Base-by-base conservation (phyloP, 306 rosid genomes). In the Pterocarpus macrocarpus region DNA sequence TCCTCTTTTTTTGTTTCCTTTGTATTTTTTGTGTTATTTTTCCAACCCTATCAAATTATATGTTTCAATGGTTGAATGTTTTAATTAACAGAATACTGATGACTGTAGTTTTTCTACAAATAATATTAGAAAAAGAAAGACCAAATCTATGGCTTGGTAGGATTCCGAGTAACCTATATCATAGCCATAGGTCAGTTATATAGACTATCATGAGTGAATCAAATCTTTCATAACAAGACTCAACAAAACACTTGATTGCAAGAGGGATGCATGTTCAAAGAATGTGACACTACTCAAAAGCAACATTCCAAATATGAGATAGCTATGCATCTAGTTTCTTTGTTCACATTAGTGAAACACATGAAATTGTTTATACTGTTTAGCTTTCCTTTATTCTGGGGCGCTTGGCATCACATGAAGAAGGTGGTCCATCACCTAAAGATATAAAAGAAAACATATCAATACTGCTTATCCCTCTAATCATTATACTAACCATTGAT, bases 291-390 rank as follows among this genome's bases (percentile, higher is more conserved):
- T 69, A 35, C 64, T 80, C 68, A 80, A 88, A 76, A 88, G 89
- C 74, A 85, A 89, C 87, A 82, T 85, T 87, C 89, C 86, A 81
- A 75, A 81, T 56, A 81, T 80, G 89, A 80, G 92, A 85, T 80
- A 78, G 86, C 61, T 35, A 82, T 77, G 89, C 80, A 73, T 81
- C 76, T 47, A 72, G 28, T 69, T 61, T 82, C 55, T 64, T 78
- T 59, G 66, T 73, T 78, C 76, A 75, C 58, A 75, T 82, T 64
- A 65, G 71, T 77, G 35, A 70, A 71, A 69, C 72, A 45, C 76
- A 78, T 78, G 47, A 39, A 64, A 70, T 83, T 82, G 62, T 80
- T 73, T 75, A 61, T 77, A 45, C 43, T 44, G 8, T 64, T 79
- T 49, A 39, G 68, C 78, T 71, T 70, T 33, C 41, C 49, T 82